These are phyloP conservation scores for Cladosporium sp. DNA, from an alignment of 2,329 filamentous ascomycete genomes.

Conservation along the genomic window DNA sequence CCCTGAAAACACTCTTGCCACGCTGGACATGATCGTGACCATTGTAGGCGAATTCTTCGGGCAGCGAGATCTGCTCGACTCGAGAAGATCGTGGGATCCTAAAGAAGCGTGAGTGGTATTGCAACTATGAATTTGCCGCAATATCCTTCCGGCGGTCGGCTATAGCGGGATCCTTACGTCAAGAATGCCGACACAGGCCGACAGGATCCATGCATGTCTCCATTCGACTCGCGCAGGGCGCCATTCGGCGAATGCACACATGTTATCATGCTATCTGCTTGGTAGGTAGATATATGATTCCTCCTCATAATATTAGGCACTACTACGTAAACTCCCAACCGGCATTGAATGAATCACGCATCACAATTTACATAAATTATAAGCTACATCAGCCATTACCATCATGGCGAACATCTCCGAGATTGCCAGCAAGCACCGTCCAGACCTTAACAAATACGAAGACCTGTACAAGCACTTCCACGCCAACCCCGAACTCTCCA, in stretches of 20 bases:
- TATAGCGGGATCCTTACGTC: not conserved
- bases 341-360: not conserved
- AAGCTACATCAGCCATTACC: not conserved
- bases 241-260: not conserved
- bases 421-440: constrained; percentile 30
- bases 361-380: not conserved
- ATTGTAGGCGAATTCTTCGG: constrained; percentile 85
- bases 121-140: not conserved
- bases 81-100: constrained; percentile 43
- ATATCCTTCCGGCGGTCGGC: not conserved
- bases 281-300: constrained; percentile 1
- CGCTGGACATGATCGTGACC: constrained; percentile 87
- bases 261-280: not conserved
- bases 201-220: not conserved
- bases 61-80: constrained; percentile 78
- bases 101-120: constrained; percentile 7
- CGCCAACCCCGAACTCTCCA: constrained; percentile 55
- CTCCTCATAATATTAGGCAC: not conserved
- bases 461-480: constrained; percentile 57
- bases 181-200: not conserved
- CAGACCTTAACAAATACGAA: constrained; percentile 46
- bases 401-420: constrained; percentile 24
- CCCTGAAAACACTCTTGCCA: constrained; percentile 46
- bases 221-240: not conserved
- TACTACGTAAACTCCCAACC: not conserved